These are phyloP conservation scores for Lachancea fermentati DNA, from an alignment of 805 yeast species.

Conservation along the genomic window DNA sequence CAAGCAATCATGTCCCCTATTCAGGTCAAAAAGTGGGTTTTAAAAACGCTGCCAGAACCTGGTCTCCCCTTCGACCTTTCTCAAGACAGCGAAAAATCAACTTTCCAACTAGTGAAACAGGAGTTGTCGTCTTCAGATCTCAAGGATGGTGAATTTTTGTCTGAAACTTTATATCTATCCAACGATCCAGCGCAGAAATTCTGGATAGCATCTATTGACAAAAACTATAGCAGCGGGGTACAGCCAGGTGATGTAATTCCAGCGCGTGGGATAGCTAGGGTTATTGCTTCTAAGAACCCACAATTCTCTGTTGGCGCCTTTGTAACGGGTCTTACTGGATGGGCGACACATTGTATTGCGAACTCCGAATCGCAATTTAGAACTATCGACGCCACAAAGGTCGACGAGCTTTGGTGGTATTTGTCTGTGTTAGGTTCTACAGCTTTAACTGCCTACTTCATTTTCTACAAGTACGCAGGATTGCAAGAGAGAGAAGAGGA, in stretches of 20 bases:
- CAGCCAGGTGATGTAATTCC: constrained; percentile 41
- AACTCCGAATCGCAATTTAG: constrained; percentile 6
- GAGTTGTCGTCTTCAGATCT: constrained; percentile 23
- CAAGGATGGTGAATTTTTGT: constrained; percentile 37
- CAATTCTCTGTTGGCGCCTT: constrained; percentile 41
- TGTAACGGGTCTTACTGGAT: constrained; percentile 36
- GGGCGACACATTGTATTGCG: constrained; percentile 43
- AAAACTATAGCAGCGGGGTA: constrained; percentile 28
- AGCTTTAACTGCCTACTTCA: constrained; percentile 56
- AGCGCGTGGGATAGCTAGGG: constrained; percentile 47
- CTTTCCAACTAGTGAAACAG: constrained; percentile 23
- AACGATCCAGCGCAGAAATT: constrained; percentile 60
- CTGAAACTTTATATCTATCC: constrained; percentile 44
- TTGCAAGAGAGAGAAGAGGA: constrained; percentile 36
- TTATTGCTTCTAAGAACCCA: constrained; percentile 41
- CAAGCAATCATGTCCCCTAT: constrained; percentile 2
- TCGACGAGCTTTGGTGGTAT: constrained; percentile 39
- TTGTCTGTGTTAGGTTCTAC: constrained; percentile 51
- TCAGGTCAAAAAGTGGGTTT: constrained; percentile 30
- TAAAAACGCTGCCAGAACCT: constrained; percentile 25
- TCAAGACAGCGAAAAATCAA: constrained; percentile 13
- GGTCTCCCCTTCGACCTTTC: constrained; percentile 26
- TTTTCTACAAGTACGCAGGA: constrained; percentile 45
- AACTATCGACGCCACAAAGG: constrained; percentile 18
- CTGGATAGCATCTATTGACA: constrained; percentile 40